Evolutionary conservation across 169 alveolate species (phyloP), one percentile per base, ranked within the genome.

Genomic region (Eimeria necatrix): DNA sequence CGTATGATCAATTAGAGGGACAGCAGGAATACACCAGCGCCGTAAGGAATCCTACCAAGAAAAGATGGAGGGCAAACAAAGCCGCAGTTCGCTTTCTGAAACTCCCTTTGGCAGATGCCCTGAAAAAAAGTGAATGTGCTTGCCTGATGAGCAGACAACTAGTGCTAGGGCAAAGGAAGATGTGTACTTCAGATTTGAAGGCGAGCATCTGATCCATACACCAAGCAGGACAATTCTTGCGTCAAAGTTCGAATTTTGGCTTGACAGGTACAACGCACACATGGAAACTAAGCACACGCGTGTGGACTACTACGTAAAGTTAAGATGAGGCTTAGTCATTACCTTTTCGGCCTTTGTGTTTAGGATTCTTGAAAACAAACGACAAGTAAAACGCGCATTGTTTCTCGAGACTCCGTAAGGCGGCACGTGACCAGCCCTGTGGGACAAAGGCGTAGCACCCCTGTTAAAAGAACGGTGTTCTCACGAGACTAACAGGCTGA

Each of bases 341-440:
- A 46, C 7, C 0, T 49, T n/a, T 2, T n/a, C 26, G n/a, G 49
- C n/a, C 64, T 48, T 76, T n/a, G 64, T 73, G 46, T 64, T 32
- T 80, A 92, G 95, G 87, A 92, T 92, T 70, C 18, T 92, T 51
- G 59, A 51, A 49, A 86, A 61, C 78, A 92, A 92, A 60, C 92
- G 89, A 14, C 76, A 64, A 61, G 61, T 92, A 41, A 86, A 64
- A 61, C 86, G 86, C 12, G 41, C 51, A 9, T 59, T 78, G 49
- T 41, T 8, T 61, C 84, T 80, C 48, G 76, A 86, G 87, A 92
- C 95, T 4, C 90, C 95, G 95, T 92, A 68, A 92, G 95, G 73
- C 24, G 41, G 7, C 48, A 49, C 12, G 53, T 22, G 22, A 10
- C 22, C 51, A 60, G 56, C 84, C 59, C 59, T 16, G 60, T 41